Conservation (phyloP, 202 grass and related monocot species). For the Panicum hallii region DNA sequence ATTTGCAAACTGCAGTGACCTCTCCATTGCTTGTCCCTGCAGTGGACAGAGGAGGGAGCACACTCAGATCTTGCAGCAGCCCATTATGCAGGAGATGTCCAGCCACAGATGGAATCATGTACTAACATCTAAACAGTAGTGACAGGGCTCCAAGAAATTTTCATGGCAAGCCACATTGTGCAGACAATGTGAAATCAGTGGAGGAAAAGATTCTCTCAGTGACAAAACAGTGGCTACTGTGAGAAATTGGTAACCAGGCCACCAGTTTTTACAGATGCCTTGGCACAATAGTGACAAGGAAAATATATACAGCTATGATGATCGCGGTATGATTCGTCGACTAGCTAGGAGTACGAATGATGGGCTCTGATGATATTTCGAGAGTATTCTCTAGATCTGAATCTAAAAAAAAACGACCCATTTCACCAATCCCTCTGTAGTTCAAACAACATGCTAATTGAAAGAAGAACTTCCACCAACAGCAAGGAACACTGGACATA, state of each 20-base stretch:
- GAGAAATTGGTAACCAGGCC: neutral
- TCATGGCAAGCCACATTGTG: constrained; percentile 39
- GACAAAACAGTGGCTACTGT: constrained; percentile 1
- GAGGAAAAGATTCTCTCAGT: constrained; percentile 34
- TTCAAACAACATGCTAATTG: constrained; percentile 12
- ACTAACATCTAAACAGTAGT: constrained; percentile 50
- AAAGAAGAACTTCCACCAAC: constrained; percentile 35
- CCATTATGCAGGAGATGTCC: constrained; percentile 49
- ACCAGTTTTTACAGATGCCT: constrained; percentile 26
- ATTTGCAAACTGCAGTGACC: constrained; percentile 24
- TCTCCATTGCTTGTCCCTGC: constrained; percentile 34
- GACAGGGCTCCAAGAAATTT: constrained; percentile 38
- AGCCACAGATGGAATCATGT: constrained; percentile 39
- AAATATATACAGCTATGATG: neutral
- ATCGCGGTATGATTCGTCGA: neutral
- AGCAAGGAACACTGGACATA: constrained; percentile 8
- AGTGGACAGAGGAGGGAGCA: constrained; percentile 37
- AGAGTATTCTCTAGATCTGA: neutral
- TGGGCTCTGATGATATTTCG: neutral
- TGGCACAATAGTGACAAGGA: constrained; percentile 12
- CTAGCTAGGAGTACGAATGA: neutral
- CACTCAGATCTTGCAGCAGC: constrained; percentile 53
- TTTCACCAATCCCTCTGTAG: constrained; percentile 16
- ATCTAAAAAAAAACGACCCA: constrained; percentile 2
- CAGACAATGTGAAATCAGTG: constrained; percentile 17